Evolutionary conservation across 2,329 filamentous ascomycete genomes (phyloP), one percentile per base, ranked within the genome.

Genomic region (Metarhizium brunneum): DNA sequence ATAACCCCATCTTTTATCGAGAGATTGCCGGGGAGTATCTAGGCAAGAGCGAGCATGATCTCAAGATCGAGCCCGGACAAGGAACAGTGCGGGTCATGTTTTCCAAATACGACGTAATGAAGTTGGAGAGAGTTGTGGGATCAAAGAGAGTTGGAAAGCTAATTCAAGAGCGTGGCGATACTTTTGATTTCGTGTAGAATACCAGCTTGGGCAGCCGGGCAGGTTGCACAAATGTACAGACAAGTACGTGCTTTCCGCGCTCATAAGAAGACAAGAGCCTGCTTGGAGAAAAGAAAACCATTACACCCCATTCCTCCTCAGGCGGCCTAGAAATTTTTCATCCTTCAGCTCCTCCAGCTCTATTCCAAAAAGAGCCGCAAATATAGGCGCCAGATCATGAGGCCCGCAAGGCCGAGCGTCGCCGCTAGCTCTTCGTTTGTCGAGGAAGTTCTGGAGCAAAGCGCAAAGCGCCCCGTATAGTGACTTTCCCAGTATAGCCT

Each of bases 101-200:
- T 67, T 92, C 88, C 8, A 91, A 85, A 69, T 96, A 91, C 78
- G 94, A 99, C 73, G 82, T 85, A 13, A 75, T 97, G 73, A 92
- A 88, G 75, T 72, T 97, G 64, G 94, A 99, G 76, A 81, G 94
- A 56, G 76, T 97, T 43, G 92, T 92, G 2, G 94, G 94, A 1
- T 88, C 81, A 2, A 83, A 87, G 72, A 82, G 94, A 59, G 84
- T 94, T 6, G 85, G 84, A 16, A 88, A 84, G 68, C 94, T 99
- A 90, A 76, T 96, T 56, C 81, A 79, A 59, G 90, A 95, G 63
- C 84, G 83, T 66, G 86, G 85, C 3, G 92, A 97, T 80, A 94
- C 89, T 1, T 99, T 97, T 81, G 92, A 96, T 67, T 97, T 97
- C 78, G 78, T 95, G 58, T 96, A 81, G 18, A 16, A 49, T 16